These are phyloP conservation scores for Inga laurina DNA, from an alignment of 306 rosid species.

Conservation along the genomic window DNA sequence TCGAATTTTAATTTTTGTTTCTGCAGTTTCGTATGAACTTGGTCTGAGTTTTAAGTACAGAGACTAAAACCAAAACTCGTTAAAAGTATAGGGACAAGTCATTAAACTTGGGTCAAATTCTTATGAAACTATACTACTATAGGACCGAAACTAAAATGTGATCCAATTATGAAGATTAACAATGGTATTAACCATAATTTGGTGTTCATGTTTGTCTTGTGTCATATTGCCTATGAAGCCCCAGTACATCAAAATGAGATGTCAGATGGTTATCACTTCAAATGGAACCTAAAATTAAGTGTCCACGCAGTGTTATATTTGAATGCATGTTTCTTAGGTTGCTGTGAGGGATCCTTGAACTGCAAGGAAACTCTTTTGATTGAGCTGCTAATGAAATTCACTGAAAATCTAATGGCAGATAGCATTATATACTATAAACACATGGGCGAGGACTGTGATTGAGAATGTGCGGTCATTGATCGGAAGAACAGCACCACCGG, in stretches of 20 bases:
- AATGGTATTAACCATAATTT: neutral
- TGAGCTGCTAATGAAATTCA: neutral
- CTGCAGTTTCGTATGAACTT: too few relatives aligned
- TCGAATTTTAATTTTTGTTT: too few relatives aligned
- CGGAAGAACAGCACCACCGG: conserved; percentile 85
- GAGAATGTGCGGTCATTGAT: conserved; percentile 74
- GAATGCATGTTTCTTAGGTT: neutral
- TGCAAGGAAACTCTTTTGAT: neutral
- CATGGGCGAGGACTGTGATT: conserved; percentile 75
- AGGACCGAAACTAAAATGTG: too few relatives aligned
- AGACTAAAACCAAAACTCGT: too few relatives aligned
- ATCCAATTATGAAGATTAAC: too few relatives aligned
- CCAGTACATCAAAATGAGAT: neutral
- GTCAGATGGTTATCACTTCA: neutral
- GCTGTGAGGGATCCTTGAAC: conserved; percentile 5
- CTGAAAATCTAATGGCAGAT: conserved; percentile 55
- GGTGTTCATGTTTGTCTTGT: neutral
- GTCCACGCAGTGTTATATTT: neutral
- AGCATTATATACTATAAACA: conserved; percentile 74
- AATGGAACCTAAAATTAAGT: neutral
- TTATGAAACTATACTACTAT: too few relatives aligned
- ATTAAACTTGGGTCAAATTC: too few relatives aligned
- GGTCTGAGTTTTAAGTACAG: too few relatives aligned
- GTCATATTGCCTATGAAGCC: neutral
- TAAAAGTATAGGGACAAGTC: too few relatives aligned